Base-by-base conservation (phyloP, 805 yeast species). In the Candida germanica region DNA sequence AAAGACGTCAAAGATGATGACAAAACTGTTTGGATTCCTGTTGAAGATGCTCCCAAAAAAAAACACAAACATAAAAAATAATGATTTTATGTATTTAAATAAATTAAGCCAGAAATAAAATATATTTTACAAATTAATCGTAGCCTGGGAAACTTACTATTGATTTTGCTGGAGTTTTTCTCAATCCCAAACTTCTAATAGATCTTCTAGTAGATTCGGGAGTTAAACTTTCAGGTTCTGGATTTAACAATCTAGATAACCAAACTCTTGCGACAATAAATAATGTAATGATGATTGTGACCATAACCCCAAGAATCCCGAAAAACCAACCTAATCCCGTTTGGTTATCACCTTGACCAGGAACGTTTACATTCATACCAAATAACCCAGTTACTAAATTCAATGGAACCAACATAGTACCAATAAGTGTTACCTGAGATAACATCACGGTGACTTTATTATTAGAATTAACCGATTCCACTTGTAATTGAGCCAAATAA, bases 301-400 rank as follows among this genome's bases (percentile, higher is more conserved):
- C 40, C 56, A 58, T 56, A 2, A 54, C 56, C 3, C 61, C 64
- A 26, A 58, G 21, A 35, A 58, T 56, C 4, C 62, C 64, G 23
- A 56, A 57, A 29, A 54, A 58, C 64, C 64, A 58, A 8, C 34
- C 33, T 9, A 50, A 43, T 5, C 38, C 35, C 5, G 31, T 9
- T 6, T 14, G 19, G 15, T 4, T 6, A 29, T 61, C 64, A 2
- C 46, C 69, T 10, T 48, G 64, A 19, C 96, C 96, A 0, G 97
- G 97, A 19, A 91, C 84, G 9, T 50, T 60, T 13, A 91, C 98
- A 59, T 91, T 91, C 98, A 91, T 91, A 52, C 97, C 97, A 61
- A 91, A 91, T 44, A 89, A 54, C 57, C 97, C 96, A 2, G 97
- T 87, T 29, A 91, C 73, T 39, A 91, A 66, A 57, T 91, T 91